A percentile compares a stretch with the other conserved stretches of the same genome.
Conservation (phyloP, 208 protist genomes). For the Acanthamoeba rhysodes region DNA sequence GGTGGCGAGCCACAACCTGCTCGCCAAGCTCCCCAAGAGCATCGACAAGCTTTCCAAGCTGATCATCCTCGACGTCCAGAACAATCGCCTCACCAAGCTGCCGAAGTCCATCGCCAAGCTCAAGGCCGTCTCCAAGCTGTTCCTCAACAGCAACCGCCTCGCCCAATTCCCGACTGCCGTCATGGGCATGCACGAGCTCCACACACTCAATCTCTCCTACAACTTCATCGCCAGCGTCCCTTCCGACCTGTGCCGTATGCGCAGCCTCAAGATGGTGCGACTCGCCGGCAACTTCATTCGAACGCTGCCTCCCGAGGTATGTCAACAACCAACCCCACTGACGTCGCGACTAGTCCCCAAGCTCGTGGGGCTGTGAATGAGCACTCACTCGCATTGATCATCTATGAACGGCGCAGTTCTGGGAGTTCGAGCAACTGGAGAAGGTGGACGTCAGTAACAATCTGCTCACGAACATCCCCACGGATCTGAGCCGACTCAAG, state of each 20-base stretch:
- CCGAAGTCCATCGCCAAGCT: conserved; percentile 37
- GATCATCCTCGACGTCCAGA: conserved; percentile 59
- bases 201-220: conserved; percentile 70
- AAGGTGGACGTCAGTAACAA: conserved; percentile 70
- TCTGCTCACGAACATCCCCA: conserved; percentile 32
- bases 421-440: conserved; percentile 55
- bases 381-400: too few species aligned
- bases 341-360: too few species aligned
- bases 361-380: too few species aligned
- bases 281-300: conserved; percentile 64
- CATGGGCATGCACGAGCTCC: conserved; percentile 40
- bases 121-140: conserved; percentile 53
- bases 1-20: conserved; percentile 63
- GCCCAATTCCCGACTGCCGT: conserved; percentile 11
- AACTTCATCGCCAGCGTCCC: conserved; percentile 48
- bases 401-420: conserved; percentile 15
- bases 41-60: conserved; percentile 63
- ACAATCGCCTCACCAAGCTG: conserved; percentile 58
- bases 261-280: conserved; percentile 61
- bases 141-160: conserved; percentile 60
- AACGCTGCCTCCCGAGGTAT: conserved; percentile 26
- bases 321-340: neutral
- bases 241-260: conserved; percentile 39
- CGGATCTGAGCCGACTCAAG: conserved; percentile 55
- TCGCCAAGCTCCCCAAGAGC: conserved; percentile 47